These are phyloP conservation scores for Globisporangium lucens DNA, from an alignment of 352 stramenopile species.

Conservation along the genomic window DNA sequence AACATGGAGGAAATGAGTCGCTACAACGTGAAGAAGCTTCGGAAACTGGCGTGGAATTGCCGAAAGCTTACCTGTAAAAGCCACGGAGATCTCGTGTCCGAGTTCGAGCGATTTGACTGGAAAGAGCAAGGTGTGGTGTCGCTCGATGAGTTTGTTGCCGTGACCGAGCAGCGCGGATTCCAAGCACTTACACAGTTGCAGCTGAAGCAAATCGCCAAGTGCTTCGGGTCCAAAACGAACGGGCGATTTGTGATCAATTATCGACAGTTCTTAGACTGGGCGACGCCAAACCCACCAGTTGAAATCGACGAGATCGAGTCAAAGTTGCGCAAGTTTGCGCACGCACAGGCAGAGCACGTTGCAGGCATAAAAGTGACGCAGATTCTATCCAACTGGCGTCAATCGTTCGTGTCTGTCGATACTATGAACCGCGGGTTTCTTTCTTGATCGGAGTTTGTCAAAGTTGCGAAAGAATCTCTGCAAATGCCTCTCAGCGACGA, in stretches of 20 bases:
- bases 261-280: slow-evolving; percentile 67
- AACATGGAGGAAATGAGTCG: slow-evolving; percentile 26
- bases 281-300: slow-evolving; percentile 30
- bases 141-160: slow-evolving; percentile 42
- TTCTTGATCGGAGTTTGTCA: slow-evolving; percentile 40
- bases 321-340: slow-evolving; percentile 45
- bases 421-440: slow-evolving; percentile 21
- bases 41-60: slow-evolving; percentile 49
- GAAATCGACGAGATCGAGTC: slow-evolving; percentile 44
- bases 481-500: slow-evolving; percentile 38
- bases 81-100: slow-evolving; percentile 30
- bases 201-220: slow-evolving; percentile 44
- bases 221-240: slow-evolving; percentile 46
- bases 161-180: slow-evolving; percentile 41
- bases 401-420: slow-evolving; percentile 38
- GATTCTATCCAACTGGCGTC: slow-evolving; percentile 35
- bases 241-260: slow-evolving; percentile 62
- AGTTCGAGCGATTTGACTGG: slow-evolving; percentile 75
- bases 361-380: slow-evolving; percentile 34
- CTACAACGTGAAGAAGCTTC: slow-evolving; percentile 44
- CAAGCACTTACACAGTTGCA: slow-evolving; percentile 37
- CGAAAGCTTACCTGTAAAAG: slow-evolving; percentile 39
- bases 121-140: slow-evolving; percentile 39
- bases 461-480: slow-evolving; percentile 30
- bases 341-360: slow-evolving; percentile 29